phyloP scores from a whole-genome alignment of 1,284 basidiomycete genomes.

The Amylostereum chailletii region DNA sequence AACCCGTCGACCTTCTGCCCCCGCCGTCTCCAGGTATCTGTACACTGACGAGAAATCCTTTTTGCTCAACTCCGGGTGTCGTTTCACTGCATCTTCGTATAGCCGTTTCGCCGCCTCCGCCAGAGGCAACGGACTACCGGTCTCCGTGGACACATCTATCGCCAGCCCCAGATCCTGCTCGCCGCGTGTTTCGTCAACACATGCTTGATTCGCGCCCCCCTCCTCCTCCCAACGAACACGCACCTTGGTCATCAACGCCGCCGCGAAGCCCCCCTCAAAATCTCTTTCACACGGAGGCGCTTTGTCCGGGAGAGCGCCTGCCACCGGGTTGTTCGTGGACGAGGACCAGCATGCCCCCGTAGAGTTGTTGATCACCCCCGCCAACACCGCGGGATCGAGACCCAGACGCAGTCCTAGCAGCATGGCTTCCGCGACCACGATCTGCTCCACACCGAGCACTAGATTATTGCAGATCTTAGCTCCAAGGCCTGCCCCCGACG shows the following conservation, averaged over 20 bases:
- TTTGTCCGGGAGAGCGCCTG: conserved; percentile 59
- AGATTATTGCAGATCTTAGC: conserved; percentile 89
- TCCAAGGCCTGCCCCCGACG: conserved; percentile 76
- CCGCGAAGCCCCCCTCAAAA: conserved; percentile 81
- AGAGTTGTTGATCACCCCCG: conserved; percentile 76
- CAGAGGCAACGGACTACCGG: conserved; percentile 51
- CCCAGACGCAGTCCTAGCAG: conserved; percentile 73
- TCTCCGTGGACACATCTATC: conserved; percentile 43
- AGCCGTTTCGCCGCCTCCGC: conserved; percentile 54
- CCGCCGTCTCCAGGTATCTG: conserved; percentile 34
- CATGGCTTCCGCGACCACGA: conserved; percentile 80
- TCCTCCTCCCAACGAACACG: conserved; percentile 3
- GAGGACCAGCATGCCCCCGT: conserved; percentile 81
- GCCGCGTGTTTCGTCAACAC: background rate
- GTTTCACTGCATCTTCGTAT: conserved; percentile 45
- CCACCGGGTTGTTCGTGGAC: conserved; percentile 84
- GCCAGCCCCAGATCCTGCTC: conserved; percentile 76
- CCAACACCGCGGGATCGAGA: conserved; percentile 64
- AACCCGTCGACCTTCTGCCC: conserved; percentile 5
- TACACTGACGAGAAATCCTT: conserved; percentile 83
- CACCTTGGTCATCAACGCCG: conserved; percentile 80
- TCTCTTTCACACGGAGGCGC: conserved; percentile 76
- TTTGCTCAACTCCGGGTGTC: conserved; percentile 46
- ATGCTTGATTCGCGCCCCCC: background rate
- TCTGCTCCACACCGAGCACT: conserved; percentile 69